These are phyloP conservation scores for Ceratocystis lukuohia DNA, from an alignment of 2,329 filamentous ascomycete species.

Conservation along the genomic window DNA sequence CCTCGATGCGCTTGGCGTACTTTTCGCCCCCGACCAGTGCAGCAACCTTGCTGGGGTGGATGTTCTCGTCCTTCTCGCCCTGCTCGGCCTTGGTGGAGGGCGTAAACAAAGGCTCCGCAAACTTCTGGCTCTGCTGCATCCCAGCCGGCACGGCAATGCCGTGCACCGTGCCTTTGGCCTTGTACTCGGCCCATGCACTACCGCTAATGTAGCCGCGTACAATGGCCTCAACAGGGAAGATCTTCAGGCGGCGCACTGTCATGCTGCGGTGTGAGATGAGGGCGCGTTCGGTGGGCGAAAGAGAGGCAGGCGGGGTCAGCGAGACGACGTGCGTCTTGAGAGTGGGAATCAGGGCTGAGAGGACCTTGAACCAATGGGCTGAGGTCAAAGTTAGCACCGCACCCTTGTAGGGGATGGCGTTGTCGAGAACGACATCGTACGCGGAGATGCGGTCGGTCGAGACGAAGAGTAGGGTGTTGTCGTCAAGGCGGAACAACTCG, in stretches of 20 bases:
- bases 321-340: constrained; percentile 41
- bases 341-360: constrained; percentile 32
- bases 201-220: constrained; percentile 83
- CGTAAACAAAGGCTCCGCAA: constrained; percentile 54
- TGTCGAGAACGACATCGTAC: constrained; percentile 82
- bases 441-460: constrained; percentile 86
- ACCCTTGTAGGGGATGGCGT: constrained; percentile 45
- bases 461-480: constrained; percentile 58
- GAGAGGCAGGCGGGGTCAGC: constrained; percentile 29
- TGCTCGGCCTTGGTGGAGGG: constrained; percentile 75
- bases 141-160: constrained; percentile 57
- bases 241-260: constrained; percentile 58
- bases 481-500: constrained; percentile 59
- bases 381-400: constrained; percentile 34
- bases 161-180: constrained; percentile 61
- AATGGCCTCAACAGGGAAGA: constrained; percentile 70
- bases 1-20: constrained; percentile 26
- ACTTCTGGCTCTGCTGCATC: constrained; percentile 54
- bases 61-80: constrained; percentile 75
- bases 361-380: constrained; percentile 42
- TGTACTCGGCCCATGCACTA: constrained; percentile 67
- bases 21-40: constrained; percentile 27
- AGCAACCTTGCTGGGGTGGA: constrained; percentile 55
- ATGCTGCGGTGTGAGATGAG: constrained; percentile 55
- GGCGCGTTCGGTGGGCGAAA: constrained; percentile 33